phyloP scores from a whole-genome alignment of 192 early-diverging fungal species.

The Gaertneriomyces sp. region DNA sequence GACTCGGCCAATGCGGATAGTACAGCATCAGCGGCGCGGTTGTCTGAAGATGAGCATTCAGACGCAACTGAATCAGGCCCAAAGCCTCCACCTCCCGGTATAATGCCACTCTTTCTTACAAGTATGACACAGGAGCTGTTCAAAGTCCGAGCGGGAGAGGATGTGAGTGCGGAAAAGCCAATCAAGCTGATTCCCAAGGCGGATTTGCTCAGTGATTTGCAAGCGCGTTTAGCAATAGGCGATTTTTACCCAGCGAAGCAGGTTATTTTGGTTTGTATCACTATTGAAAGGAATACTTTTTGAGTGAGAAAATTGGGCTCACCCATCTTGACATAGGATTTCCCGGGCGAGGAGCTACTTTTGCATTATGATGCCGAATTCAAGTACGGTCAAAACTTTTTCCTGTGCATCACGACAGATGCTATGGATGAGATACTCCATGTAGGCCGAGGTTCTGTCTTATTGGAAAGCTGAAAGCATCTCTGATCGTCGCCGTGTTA shows the following conservation, averaged over 20 bases:
- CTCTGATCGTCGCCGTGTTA: not conserved
- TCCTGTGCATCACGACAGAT: slow-evolving; percentile 41
- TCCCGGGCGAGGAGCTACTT: slow-evolving; percentile 56
- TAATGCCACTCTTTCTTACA: slow-evolving; percentile 55
- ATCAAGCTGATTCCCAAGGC: slow-evolving; percentile 56
- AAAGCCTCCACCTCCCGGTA: slow-evolving; percentile 26
- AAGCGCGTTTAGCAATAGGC: slow-evolving; percentile 46
- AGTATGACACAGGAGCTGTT: slow-evolving; percentile 51
- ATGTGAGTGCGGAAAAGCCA: slow-evolving; percentile 45
- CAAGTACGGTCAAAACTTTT: slow-evolving; percentile 62
- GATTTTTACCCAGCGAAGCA: slow-evolving; percentile 57
- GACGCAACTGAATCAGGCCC: slow-evolving; percentile 10
- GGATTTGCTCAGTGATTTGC: slow-evolving; percentile 53
- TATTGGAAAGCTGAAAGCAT: slow-evolving; percentile 1
- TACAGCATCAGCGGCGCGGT: not conserved
- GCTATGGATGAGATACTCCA: slow-evolving; percentile 43
- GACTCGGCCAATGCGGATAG: not conserved
- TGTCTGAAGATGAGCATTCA: not conserved
- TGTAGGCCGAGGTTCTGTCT: slow-evolving; percentile 17
- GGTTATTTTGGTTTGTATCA: slow-evolving; percentile 38
- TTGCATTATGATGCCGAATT: slow-evolving; percentile 50
- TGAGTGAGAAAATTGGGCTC: not conserved
- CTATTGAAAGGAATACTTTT: not conserved
- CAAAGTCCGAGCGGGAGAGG: slow-evolving; percentile 50
- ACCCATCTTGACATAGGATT: slow-evolving; percentile 37